phyloP scores from a whole-genome alignment of 2,329 filamentous ascomycete genomes.

The Penicillium nordicum region DNA sequence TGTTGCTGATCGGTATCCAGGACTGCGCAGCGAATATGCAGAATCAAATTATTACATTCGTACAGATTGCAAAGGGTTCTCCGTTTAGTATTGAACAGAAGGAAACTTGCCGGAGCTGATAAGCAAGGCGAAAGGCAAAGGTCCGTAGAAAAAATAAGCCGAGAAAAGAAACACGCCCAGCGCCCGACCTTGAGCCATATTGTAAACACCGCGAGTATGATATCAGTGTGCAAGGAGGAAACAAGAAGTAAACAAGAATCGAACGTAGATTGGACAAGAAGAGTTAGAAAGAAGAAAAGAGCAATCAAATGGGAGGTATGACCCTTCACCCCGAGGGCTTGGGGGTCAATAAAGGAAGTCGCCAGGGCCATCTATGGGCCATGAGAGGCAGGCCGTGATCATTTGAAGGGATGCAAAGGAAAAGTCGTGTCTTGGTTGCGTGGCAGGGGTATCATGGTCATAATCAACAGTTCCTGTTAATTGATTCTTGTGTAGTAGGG shows the following conservation, averaged over 20 bases:
- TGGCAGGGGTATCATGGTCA: conserved; percentile 11
- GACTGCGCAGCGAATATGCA: neutral
- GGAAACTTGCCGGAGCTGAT: neutral
- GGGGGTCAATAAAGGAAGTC: neutral
- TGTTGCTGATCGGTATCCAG: neutral
- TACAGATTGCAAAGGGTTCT: neutral
- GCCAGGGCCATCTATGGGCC: neutral
- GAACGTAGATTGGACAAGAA: neutral
- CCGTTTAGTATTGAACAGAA: neutral
- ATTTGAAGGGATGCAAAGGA: neutral
- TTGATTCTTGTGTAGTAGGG: conserved; percentile 3
- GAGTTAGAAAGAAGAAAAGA: neutral
- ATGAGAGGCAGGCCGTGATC: neutral
- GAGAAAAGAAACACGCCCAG: neutral
- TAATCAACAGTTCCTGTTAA: conserved; percentile 4
- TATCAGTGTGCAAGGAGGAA: neutral
- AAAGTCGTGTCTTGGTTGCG: conserved; percentile 4
- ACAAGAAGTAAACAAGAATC: neutral
- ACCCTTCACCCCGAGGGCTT: too few species aligned
- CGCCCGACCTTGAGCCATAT: neutral
- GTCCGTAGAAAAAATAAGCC: neutral
- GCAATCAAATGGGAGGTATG: neutral
- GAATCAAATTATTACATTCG: neutral
- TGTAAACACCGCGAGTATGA: neutral
- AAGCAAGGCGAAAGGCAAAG: neutral